A percentile compares a stretch with the other conserved stretches of the same genome.
These are phyloP conservation scores for Leonotis leonurus DNA, from an alignment of 257 asterid species.

Conservation along the genomic window DNA sequence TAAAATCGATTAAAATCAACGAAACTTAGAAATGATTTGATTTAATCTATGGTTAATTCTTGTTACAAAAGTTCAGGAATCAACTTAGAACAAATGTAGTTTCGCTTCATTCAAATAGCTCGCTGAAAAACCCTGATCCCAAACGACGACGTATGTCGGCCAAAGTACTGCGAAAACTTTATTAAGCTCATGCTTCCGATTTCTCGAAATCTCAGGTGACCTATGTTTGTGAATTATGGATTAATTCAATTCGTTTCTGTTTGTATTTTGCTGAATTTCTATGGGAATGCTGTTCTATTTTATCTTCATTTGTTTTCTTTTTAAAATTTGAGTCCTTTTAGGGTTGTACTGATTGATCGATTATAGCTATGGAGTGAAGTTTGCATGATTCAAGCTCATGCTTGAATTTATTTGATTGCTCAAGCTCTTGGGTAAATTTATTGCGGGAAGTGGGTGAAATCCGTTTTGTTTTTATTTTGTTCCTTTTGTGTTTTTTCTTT, in stretches of 20 bases:
- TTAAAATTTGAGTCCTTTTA: not conserved
- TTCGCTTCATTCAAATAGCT: constrained; percentile 10
- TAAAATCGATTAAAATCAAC: no score
- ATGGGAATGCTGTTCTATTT: not conserved
- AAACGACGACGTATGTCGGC: not conserved
- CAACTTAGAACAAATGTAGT: no score
- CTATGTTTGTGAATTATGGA: not conserved
- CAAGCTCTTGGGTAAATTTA: no score
- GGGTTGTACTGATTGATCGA: constrained; percentile 9
- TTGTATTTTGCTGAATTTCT: not conserved
- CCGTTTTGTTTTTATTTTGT: not conserved
- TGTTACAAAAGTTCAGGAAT: no score
- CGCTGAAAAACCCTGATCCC: constrained; percentile 18
- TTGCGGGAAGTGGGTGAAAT: not conserved
- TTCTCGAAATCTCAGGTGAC: constrained; percentile 10
- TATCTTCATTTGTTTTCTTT: not conserved
- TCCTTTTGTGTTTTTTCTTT: not conserved
- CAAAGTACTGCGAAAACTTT: not conserved
- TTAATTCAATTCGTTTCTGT: not conserved
- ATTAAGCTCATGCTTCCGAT: not conserved
- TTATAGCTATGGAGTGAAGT: not conserved
- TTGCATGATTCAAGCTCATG: not conserved
- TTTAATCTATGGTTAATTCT: no score
- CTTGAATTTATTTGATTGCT: no score
- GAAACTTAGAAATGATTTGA: no score